Percentiles rank a stretch among this genome's conserved stretches.
phyloP scores from a whole-genome alignment of 179 eudicot species.

The Carnegiea gigantea region DNA sequence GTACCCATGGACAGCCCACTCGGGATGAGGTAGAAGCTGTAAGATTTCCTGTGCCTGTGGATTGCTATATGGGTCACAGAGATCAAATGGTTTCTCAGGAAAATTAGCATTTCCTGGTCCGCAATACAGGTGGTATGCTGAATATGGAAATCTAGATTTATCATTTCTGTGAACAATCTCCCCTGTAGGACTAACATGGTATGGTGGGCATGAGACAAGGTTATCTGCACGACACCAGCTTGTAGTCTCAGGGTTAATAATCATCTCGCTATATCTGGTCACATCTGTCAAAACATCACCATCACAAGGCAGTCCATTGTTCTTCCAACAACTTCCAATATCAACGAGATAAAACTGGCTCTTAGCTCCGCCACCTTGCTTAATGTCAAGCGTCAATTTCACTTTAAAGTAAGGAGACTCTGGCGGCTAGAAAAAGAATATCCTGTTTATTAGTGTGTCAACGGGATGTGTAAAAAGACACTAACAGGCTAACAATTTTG shows the following conservation, averaged over 20 bases:
- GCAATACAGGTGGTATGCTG: conserved; percentile 60
- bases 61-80: conserved; percentile 62
- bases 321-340: conserved; percentile 39
- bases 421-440: conserved; percentile 12
- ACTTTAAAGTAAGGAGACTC: conserved; percentile 33
- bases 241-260: conserved; percentile 30
- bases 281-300: conserved; percentile 35
- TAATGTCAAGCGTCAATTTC: conserved; percentile 24
- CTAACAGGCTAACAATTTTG: background rate
- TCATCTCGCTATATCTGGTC: conserved; percentile 35
- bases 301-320: conserved; percentile 30
- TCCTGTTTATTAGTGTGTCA: background rate
- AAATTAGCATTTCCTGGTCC: conserved; percentile 57
- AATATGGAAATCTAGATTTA: conserved; percentile 42
- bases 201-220: conserved; percentile 31
- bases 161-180: conserved; percentile 23
- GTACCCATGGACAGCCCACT: conserved; percentile 68
- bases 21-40: conserved; percentile 62
- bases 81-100: conserved; percentile 37
- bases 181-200: conserved; percentile 21
- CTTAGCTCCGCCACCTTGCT: conserved; percentile 29
- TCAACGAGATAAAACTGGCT: conserved; percentile 36
- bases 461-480: background rate
- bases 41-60: conserved; percentile 64
- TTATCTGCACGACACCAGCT: conserved; percentile 31